These are phyloP conservation scores for Enteropsectra breve DNA, from an alignment of 371 early-diverging fungal genomes.

Conservation along the genomic window DNA sequence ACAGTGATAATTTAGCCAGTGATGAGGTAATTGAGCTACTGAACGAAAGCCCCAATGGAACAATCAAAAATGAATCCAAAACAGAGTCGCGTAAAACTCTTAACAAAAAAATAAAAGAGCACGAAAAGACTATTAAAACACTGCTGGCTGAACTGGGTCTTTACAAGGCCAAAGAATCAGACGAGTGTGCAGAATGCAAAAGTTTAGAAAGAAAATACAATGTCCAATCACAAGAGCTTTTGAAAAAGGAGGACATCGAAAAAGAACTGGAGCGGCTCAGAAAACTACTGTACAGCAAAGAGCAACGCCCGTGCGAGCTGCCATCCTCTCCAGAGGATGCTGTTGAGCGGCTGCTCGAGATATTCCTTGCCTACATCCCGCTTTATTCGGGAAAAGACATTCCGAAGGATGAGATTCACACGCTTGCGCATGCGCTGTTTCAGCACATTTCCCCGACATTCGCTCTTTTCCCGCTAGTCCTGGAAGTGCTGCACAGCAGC, in stretches of 20 bases:
- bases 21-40: too few relatives aligned
- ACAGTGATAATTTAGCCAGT: too few relatives aligned
- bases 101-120: too few relatives aligned
- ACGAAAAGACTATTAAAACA: too few relatives aligned
- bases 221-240: conserved; percentile 39
- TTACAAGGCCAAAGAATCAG: background rate
- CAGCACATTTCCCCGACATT: too few relatives aligned
- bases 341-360: conserved; percentile 25
- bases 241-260: conserved; percentile 32
- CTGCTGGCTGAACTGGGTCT: too few relatives aligned
- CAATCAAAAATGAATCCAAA: too few relatives aligned
- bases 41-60: too few relatives aligned
- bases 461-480: conserved; percentile 2
- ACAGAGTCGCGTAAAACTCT: too few relatives aligned
- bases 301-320: background rate
- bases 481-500: conserved; percentile 20
- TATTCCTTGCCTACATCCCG: conserved; percentile 44
- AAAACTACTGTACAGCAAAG: conserved; percentile 7
- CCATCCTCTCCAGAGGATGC: conserved; percentile 17
- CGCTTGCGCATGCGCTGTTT: conserved; percentile 38
- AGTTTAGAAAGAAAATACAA: conserved; percentile 42
- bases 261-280: conserved; percentile 29
- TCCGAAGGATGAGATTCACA: conserved; percentile 38
- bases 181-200: conserved; percentile 1
- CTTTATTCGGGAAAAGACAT: conserved; percentile 15